A percentile compares a stretch with the other conserved stretches of the same genome.
Conservation (phyloP, 1,284 basidiomycete species). For the Schizophyllum commune region DNA sequence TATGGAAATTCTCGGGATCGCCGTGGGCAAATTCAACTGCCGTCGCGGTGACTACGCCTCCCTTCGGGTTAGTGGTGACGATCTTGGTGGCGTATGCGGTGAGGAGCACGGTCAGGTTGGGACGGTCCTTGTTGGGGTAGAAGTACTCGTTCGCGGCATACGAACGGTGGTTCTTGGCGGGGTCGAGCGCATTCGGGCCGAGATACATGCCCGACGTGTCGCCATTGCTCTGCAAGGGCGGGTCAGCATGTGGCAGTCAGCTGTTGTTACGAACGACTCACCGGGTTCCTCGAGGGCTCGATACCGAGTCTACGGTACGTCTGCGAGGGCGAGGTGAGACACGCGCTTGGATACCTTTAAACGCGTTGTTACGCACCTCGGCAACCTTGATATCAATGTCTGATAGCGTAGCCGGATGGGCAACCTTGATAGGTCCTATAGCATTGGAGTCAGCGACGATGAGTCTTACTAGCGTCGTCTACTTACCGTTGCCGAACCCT, state of each 20-base stretch:
- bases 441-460: not conserved
- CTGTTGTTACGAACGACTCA: not conserved
- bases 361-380: not conserved
- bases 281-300: not conserved
- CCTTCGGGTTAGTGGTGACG: not conserved
- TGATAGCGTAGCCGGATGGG: not conserved
- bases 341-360: not conserved
- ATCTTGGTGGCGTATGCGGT: slow-evolving; percentile 7
- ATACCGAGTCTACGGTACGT: not conserved
- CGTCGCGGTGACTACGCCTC: slow-evolving; percentile 9
- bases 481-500: not conserved
- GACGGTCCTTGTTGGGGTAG: slow-evolving; percentile 10
- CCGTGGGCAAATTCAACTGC: slow-evolving; percentile 21
- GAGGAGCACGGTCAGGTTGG: slow-evolving; percentile 9
- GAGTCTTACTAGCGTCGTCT: not conserved
- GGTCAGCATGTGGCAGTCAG: not conserved
- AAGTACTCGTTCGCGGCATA: slow-evolving; percentile 12
- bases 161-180: slow-evolving; percentile 9
- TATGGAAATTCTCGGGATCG: not conserved
- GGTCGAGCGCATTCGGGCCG: slow-evolving; percentile 8
- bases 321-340: not conserved
- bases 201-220: slow-evolving; percentile 9
- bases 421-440: not conserved
- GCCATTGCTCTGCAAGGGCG: not conserved
- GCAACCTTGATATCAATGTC: not conserved